These are phyloP conservation scores for Termitomyces sp. DNA, from an alignment of 768 basidiomycete genomes.

Conservation along the genomic window DNA sequence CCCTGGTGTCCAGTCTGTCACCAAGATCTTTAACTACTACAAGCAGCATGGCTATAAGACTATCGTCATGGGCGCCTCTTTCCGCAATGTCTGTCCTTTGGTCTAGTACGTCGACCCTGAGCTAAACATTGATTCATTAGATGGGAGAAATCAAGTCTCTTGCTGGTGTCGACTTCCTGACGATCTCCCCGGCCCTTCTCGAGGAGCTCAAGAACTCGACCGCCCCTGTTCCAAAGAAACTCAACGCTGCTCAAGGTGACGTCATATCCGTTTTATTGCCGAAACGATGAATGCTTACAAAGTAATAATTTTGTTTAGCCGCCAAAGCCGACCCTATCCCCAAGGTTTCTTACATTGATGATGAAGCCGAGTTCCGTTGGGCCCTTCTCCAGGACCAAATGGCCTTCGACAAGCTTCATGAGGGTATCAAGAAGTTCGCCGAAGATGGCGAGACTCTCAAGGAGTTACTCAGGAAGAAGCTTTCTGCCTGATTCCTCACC, in stretches of 20 bases:
- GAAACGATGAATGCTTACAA: neutral
- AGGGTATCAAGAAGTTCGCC: conserved; percentile 98
- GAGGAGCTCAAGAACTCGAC: conserved; percentile 88
- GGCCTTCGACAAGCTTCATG: conserved; percentile 99
- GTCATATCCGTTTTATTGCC: conserved; percentile 8
- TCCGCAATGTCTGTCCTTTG: conserved; percentile 79
- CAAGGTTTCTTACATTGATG: conserved; percentile 84
- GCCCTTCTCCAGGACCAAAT: conserved; percentile 85
- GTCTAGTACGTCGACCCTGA: neutral
- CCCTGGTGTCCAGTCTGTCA: conserved; percentile 94
- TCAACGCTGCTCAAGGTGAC: conserved; percentile 62
- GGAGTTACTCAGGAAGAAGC: conserved; percentile 65
- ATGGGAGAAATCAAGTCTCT: conserved; percentile 89
- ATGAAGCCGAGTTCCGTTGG: conserved; percentile 98
- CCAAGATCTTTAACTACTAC: conserved; percentile 99
- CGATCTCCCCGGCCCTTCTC: conserved; percentile 86
- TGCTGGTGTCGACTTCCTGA: conserved; percentile 96
- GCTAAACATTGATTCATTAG: conserved; percentile 30
- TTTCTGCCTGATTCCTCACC: conserved; percentile 37
- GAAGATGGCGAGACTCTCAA: conserved; percentile 93
- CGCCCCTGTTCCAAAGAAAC: conserved; percentile 77
- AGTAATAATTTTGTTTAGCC: conserved; percentile 26
- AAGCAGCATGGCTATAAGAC: conserved; percentile 98
- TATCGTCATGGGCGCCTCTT: conserved; percentile 99
- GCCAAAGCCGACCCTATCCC: conserved; percentile 55